Percentiles rank a stretch among this genome's conserved stretches.
phyloP scores from a whole-genome alignment of 345 rosid genomes.

The Kandelia obovata region DNA sequence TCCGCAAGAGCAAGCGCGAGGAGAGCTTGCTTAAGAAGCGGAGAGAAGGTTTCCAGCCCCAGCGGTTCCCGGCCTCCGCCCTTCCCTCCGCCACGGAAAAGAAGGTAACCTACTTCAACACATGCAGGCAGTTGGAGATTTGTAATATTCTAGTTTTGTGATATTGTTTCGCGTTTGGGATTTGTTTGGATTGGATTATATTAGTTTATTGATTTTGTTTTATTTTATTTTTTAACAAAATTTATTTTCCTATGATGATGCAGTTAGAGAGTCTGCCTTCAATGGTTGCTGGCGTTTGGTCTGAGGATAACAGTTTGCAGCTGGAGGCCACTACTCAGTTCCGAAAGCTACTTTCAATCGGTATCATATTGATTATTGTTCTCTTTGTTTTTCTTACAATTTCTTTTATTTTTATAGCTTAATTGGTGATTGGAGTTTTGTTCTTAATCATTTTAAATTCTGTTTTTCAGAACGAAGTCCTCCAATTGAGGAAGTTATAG shows the following conservation, averaged over 20 bases:
- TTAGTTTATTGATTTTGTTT: not conserved
- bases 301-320: conserved; percentile 24
- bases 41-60: conserved; percentile 24
- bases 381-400: not conserved
- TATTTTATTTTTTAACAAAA: not conserved
- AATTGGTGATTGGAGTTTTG: not conserved
- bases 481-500: conserved; percentile 30
- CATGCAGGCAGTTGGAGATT: no score
- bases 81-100: conserved; percentile 15
- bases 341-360: conserved; percentile 30
- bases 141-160: not conserved
- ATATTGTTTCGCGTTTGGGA: not conserved
- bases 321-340: conserved; percentile 29
- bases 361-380: not conserved
- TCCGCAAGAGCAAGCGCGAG: conserved; percentile 32
- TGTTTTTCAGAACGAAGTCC: conserved; percentile 16
- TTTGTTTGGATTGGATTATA: not conserved
- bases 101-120: conserved; percentile 10
- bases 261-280: conserved; percentile 32
- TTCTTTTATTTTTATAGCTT: not conserved
- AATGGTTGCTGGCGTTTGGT: conserved; percentile 27
- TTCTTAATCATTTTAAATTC: not conserved
- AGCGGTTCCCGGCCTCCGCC: conserved; percentile 7
- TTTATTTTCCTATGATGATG: not conserved
- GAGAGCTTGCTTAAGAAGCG: conserved; percentile 32